Evolutionary conservation across 2,329 filamentous ascomycete species (phyloP).

Genomic region (Colletotrichum spinosum): DNA sequence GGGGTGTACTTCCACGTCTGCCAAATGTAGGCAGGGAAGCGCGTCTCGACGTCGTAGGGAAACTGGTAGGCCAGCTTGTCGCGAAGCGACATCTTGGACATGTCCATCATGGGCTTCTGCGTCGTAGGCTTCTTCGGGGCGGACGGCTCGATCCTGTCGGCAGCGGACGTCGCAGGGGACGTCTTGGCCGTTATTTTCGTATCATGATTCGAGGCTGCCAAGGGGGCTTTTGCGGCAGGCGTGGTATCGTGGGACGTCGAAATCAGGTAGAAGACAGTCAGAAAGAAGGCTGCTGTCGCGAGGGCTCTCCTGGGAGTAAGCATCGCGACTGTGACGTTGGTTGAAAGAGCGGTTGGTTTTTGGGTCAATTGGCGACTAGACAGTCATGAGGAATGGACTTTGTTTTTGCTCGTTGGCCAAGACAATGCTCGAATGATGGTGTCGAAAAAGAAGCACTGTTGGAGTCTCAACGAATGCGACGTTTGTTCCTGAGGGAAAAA

Average conservation of each 20-base stretch:
- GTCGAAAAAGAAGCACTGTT: constrained; percentile 8
- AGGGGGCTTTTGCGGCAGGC: constrained; percentile 40
- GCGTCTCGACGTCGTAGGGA: constrained; percentile 87
- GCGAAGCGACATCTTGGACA: constrained; percentile 77
- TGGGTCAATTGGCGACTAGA: constrained; percentile 9
- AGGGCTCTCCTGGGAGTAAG: constrained; percentile 83
- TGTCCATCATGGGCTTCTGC: constrained; percentile 76
- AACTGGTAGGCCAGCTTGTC: constrained; percentile 93
- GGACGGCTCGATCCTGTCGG: constrained; percentile 23
- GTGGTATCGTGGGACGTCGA: constrained; percentile 66
- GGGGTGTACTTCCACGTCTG: constrained; percentile 97
- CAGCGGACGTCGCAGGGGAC: constrained; percentile 5
- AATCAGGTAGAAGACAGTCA: constrained; percentile 78
- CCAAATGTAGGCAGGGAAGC: constrained; percentile 98
- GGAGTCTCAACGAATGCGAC: constrained; percentile 24
- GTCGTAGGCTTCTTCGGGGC: constrained; percentile 49
- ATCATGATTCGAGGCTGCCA: constrained; percentile 38
- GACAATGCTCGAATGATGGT: not conserved
- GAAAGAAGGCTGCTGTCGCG: constrained; percentile 74
- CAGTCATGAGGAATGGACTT: constrained; percentile 12
- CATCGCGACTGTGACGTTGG: constrained; percentile 62
- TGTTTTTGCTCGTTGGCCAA: not conserved
- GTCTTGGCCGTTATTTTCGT: constrained; percentile 21
- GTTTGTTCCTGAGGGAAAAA: constrained; percentile 6
- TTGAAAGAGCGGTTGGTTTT: constrained; percentile 14